Evolutionary conservation across 2,329 filamentous ascomycete genomes (phyloP).

Genomic region (Trichoderma simmonsii): DNA sequence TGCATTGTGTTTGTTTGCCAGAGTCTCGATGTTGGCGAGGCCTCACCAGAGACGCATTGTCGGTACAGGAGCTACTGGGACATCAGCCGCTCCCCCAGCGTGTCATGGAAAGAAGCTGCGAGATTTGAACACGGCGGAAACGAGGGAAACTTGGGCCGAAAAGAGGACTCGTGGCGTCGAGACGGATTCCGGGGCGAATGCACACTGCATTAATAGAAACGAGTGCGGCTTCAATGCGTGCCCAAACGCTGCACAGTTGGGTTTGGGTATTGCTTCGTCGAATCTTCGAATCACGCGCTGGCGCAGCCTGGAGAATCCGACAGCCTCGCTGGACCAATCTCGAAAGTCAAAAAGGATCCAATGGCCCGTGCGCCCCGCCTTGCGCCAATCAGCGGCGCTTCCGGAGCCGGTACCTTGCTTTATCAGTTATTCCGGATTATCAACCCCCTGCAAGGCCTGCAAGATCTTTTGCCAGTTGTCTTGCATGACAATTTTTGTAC

Average conservation of each 20-base stretch:
- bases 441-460: constrained; percentile 9
- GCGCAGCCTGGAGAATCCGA: constrained; percentile 20
- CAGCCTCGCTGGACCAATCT: constrained; percentile 22
- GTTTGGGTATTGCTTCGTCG: constrained; percentile 11
- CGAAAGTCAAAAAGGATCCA: not conserved
- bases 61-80: constrained; percentile 20
- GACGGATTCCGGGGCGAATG: not conserved
- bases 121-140: not conserved
- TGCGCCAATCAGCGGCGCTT: constrained; percentile 24
- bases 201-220: not conserved
- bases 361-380: constrained; percentile 5
- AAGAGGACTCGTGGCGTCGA: not conserved
- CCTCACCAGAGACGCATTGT: constrained; percentile 32
- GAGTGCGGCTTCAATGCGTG: constrained; percentile 10
- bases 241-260: constrained; percentile 4
- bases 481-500: constrained; percentile 27
- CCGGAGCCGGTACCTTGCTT: constrained; percentile 24
- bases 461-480: constrained; percentile 19
- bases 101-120: constrained; percentile 5
- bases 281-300: constrained; percentile 16
- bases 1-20: constrained; percentile 29
- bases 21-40: constrained; percentile 30
- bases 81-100: constrained; percentile 10
- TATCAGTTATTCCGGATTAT: constrained; percentile 32
- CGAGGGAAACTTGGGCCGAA: not conserved